These are phyloP conservation scores for Vitis labrusca DNA, from an alignment of 164 flowering plant species.

Conservation along the genomic window DNA sequence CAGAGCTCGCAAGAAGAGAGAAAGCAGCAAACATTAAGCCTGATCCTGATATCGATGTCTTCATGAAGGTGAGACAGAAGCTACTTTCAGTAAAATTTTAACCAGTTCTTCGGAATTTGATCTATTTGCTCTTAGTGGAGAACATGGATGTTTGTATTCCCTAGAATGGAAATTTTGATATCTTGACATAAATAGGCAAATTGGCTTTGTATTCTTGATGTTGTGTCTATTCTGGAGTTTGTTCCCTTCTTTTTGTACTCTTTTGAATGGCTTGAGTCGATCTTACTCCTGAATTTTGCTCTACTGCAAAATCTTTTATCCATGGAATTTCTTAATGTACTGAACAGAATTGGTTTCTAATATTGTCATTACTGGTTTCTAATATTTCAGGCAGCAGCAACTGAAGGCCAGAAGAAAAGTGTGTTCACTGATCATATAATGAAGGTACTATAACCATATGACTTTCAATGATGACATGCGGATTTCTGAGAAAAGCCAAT, in stretches of 20 bases:
- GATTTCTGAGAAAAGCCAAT: not conserved
- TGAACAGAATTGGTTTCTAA: not conserved
- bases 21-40: conserved; percentile 53
- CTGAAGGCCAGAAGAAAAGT: conserved; percentile 37
- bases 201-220: too few relatives aligned
- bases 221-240: too few relatives aligned
- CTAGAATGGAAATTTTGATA: too few relatives aligned
- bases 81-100: too few relatives aligned
- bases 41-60: conserved; percentile 58
- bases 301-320: not conserved
- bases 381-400: conserved; percentile 30
- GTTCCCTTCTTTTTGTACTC: too few relatives aligned
- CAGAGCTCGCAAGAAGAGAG: conserved; percentile 53
- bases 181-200: too few relatives aligned
- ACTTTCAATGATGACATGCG: not conserved
- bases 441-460: conserved; percentile 20
- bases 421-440: conserved; percentile 38
- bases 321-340: too few relatives aligned
- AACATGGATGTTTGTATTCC: too few relatives aligned
- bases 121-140: too few relatives aligned
- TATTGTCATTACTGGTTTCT: not conserved
- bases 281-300: too few relatives aligned
- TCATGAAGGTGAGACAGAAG: conserved; percentile 43
- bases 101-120: too few relatives aligned
- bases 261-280: too few relatives aligned